Evolutionary conservation across 805 yeast species (phyloP).

Genomic region (Metschnikowia cerradonensis): DNA sequence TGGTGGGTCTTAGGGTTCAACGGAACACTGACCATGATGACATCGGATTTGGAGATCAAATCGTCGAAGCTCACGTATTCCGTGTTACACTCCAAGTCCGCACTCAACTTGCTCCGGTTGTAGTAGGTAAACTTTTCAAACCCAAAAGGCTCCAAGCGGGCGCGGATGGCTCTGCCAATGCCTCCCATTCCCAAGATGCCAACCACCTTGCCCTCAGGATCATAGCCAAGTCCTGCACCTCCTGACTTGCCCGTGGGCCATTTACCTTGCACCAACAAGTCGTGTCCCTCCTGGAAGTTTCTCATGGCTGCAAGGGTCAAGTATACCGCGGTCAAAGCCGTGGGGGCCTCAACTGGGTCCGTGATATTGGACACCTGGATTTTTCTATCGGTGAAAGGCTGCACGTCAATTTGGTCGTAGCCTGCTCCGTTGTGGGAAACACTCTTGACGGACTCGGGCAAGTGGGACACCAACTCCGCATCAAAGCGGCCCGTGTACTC

Average conservation of each 20-base stretch:
- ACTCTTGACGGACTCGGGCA: slow-evolving; percentile 52
- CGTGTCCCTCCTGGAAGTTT: slow-evolving; percentile 60
- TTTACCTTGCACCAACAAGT: slow-evolving; percentile 48
- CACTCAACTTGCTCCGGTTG: slow-evolving; percentile 56
- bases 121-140: slow-evolving; percentile 67
- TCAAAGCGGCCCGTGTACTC: slow-evolving; percentile 61
- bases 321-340: slow-evolving; percentile 68
- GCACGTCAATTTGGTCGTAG: slow-evolving; percentile 66
- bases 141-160: slow-evolving; percentile 72
- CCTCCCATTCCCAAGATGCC: slow-evolving; percentile 90
- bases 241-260: slow-evolving; percentile 50
- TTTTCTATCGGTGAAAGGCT: slow-evolving; percentile 45
- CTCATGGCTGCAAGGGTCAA: slow-evolving; percentile 61
- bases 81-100: slow-evolving; percentile 65
- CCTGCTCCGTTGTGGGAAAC: slow-evolving; percentile 71
- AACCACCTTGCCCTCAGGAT: slow-evolving; percentile 69
- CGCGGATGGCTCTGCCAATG: slow-evolving; percentile 77
- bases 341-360: slow-evolving; percentile 60
- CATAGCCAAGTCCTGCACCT: slow-evolving; percentile 64
- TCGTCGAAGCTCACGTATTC: slow-evolving; percentile 71
- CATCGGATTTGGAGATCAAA: slow-evolving; percentile 58
- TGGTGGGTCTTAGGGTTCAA: slow-evolving; percentile 70
- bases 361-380: slow-evolving; percentile 71
- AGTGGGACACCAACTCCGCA: slow-evolving; percentile 49
- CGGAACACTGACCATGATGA: slow-evolving; percentile 74